These are phyloP conservation scores for Spencermartinsiella ligniputridi DNA, from an alignment of 1,139 yeast species.

Conservation along the genomic window DNA sequence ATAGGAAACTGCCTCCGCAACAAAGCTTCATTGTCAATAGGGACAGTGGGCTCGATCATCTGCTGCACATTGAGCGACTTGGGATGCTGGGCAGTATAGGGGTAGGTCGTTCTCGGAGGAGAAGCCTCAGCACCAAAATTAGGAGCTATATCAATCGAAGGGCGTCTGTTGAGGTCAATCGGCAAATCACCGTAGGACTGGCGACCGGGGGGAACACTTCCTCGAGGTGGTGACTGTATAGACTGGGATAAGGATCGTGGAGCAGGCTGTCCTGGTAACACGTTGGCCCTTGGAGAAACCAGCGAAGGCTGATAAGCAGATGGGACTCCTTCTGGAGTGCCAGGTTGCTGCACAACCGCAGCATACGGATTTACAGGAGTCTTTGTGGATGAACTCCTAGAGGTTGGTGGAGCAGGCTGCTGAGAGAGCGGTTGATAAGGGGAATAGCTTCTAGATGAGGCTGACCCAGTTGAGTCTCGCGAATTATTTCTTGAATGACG, in stretches of 20 bases:
- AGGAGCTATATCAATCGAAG: conserved; percentile 7
- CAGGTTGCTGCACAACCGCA: background rate
- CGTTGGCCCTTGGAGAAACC: background rate
- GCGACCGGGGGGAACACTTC: conserved; percentile 5
- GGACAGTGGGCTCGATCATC: conserved; percentile 11
- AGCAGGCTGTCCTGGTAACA: background rate
- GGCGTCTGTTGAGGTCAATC: conserved; percentile 17
- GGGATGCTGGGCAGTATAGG: conserved; percentile 5
- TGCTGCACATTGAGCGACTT: conserved; percentile 11
- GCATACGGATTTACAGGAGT: conserved; percentile 3
- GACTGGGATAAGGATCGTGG: background rate
- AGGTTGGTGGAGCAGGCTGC: conserved; percentile 1
- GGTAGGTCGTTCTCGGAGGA: background rate
- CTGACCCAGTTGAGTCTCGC: background rate
- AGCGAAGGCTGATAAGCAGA: background rate
- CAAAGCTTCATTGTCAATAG: conserved; percentile 32
- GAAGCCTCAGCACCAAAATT: conserved; percentile 1
- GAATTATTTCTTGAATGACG: background rate
- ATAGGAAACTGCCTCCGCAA: conserved; percentile 65
- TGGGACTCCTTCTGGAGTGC: background rate
- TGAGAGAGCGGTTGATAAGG: background rate
- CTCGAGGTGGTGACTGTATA: background rate
- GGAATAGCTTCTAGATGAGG: background rate
- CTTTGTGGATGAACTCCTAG: background rate
- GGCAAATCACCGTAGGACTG: conserved; percentile 22